Percentiles rank a stretch among this genome's conserved stretches.
phyloP scores from a whole-genome alignment of 164 flowering plant genomes.

The Vitis rupestris region DNA sequence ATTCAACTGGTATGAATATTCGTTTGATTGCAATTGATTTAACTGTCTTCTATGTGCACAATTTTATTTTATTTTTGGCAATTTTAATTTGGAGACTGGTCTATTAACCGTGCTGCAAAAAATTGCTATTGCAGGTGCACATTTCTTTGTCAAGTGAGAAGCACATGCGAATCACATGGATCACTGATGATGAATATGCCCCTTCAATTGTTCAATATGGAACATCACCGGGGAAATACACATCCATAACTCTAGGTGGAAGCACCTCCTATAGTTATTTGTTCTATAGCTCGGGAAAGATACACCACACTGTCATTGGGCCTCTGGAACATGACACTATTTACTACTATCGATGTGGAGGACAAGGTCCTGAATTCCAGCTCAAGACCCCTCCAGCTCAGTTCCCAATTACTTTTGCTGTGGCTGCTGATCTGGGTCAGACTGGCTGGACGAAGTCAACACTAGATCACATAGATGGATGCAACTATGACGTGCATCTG shows the following conservation, averaged over 20 bases:
- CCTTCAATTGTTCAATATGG: conserved; percentile 85
- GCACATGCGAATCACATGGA: conserved; percentile 79
- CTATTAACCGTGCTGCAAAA: not conserved
- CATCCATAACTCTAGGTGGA: conserved; percentile 54
- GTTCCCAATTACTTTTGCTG: conserved; percentile 81
- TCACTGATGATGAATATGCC: conserved; percentile 52
- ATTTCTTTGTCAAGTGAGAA: conserved; percentile 83
- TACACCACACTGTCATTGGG: conserved; percentile 92
- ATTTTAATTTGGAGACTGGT: not conserved
- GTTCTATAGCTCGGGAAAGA: conserved; percentile 77
- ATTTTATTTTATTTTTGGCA: not conserved
- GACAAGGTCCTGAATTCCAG: conserved; percentile 74
- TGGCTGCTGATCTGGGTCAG: conserved; percentile 96
- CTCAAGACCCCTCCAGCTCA: conserved; percentile 88
- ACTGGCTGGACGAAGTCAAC: conserved; percentile 95
- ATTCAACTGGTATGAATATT: no score
- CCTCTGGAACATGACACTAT: conserved; percentile 63
- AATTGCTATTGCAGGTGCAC: conserved; percentile 65
- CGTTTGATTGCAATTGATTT: no score
- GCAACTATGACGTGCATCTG: conserved; percentile 80
- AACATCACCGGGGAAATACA: conserved; percentile 57
- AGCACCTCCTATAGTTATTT: conserved; percentile 74
- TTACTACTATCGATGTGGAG: conserved; percentile 84
- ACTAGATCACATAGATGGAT: conserved; percentile 69
- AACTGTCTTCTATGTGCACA: not conserved